Base-by-base conservation (phyloP, 441 rosid species). In the Adansonia gregorii region DNA sequence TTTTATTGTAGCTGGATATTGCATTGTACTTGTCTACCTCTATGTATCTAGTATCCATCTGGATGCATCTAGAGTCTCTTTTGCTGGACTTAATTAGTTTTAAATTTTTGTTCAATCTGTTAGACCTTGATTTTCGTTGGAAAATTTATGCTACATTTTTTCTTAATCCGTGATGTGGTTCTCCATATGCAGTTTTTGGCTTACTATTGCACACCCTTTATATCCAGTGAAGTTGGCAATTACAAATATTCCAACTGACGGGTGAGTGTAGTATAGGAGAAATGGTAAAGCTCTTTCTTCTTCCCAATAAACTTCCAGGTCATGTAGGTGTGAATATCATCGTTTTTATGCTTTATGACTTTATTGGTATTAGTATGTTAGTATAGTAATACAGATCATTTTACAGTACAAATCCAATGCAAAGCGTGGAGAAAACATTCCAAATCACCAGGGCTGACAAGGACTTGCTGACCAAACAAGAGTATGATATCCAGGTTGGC, bases 401-500 rank as follows among this genome's bases (percentile, higher is more conserved):
- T 72, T 84, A 64, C 95, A 97, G 99, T 72, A 54, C 95, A 75
- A 93, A 74, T 82, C 92, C 95, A 46, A 61, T 87, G 72, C 98
- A 88, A 83, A 86, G 86, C 75, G 87, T 86, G 74, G 98, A 97
- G 82, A 94, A 85, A 79, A 80, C 92, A 80, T 97, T 94, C 85
- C 90, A 87, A 69, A 85, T 97, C 59, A 82, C 93, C 10, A 92
- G 94, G 87, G 88, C 86, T 66, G 93, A 93, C 83, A 94, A 76
- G 84, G 98, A 94, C 71, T 84, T 90, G 31, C 45, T 97, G 79
- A 49, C 89, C 3, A 93, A 91, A 87, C 90, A 84, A 80, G 98
- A 92, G 24, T 86, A 85, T 76, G 97, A 93, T 85, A 84, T 93
- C 77, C 99, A 97, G 98, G 99, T 97, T 82, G 84, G 84, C 68